Evolutionary conservation across 2,329 filamentous ascomycete species (phyloP), one percentile per base, ranked within the genome.

Genomic region (Fusarium sp.): DNA sequence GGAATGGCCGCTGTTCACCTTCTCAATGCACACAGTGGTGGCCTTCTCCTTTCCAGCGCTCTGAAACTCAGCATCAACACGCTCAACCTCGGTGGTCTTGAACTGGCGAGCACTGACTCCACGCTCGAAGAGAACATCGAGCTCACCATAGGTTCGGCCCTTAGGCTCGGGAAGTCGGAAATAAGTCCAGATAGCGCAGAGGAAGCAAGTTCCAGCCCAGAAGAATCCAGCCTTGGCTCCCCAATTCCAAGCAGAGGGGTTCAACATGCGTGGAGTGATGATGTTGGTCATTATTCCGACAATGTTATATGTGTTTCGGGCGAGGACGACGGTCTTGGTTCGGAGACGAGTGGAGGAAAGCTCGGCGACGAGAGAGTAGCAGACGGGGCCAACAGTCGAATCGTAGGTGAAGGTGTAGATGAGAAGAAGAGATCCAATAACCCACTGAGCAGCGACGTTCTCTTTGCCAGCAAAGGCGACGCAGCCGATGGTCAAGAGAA

Each of bases 351-450:
- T 84, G 0, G 82, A 83, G 1, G 80, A 78, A 5, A 84, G 65
- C 71, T 85, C 83, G 2, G 83, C 88, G 7, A 97, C 93, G 33
- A 97, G 86, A 0, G 93, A 95, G 81, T 96, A 97, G 80, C 92
- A 94, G 26, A 97, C 93, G 37, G 66, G 80, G 1, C 80, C 80
- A 26, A 82, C 77, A 8, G 80, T 81, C 38, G 72, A 73, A 61
- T 81, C 75, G 55, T 81, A 82, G 48, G 82, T 78, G 29, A 84
- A 80, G 21, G 81, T 83, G 75, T 83, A 84, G 63, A 82, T 75
- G 23, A 80, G 68, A 3, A 80, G 77, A 56, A 88, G 75, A 4
- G 81, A 79, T 4, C 84, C 86, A 3, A 84, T 83, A 1, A 80
- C 81, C 79, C 81, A 84, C 15, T 84, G 82, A 2, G 83, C 84